Conservation (phyloP, 2,329 filamentous ascomycete genomes). For the Arthrobotrys conoides region DNA sequence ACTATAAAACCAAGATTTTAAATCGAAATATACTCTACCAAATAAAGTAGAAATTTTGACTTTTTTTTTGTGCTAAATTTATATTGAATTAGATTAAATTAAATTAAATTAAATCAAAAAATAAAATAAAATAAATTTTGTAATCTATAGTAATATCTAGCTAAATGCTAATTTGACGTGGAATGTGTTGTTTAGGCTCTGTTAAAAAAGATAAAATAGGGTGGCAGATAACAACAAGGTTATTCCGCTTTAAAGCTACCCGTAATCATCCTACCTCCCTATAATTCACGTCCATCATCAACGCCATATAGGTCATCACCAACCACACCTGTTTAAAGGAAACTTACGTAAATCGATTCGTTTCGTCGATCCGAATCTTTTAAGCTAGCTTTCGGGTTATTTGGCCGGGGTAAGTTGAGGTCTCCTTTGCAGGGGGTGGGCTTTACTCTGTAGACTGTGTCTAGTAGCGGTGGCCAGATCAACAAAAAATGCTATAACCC, state of each 20-base stretch:
- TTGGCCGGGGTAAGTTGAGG: slow-evolving; percentile 23
- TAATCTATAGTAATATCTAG: too few species aligned
- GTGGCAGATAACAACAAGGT: slow-evolving; percentile 3
- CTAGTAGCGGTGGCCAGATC: neutral
- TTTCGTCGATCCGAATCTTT: slow-evolving; percentile 34
- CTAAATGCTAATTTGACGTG: too few species aligned
- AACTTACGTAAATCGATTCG: slow-evolving; percentile 49
- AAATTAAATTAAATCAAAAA: too few species aligned
- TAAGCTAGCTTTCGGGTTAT: slow-evolving; percentile 23
- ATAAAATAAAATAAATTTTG: too few species aligned
- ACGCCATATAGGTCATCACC: slow-evolving; percentile 7
- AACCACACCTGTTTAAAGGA: slow-evolving; percentile 36
- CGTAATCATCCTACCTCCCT: neutral
- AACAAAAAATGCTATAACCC: neutral
- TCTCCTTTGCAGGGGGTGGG: neutral
- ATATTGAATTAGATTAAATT: too few species aligned
- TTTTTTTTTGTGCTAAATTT: too few species aligned
- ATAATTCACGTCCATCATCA: slow-evolving; percentile 21
- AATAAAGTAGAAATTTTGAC: too few species aligned
- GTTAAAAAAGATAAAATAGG: neutral
- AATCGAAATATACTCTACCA: too few species aligned
- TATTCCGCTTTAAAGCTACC: slow-evolving; percentile 8
- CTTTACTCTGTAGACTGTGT: neutral
- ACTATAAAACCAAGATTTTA: too few species aligned
- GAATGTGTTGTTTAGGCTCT: neutral